Evolutionary conservation across 2,329 filamentous ascomycete species (phyloP).

Genomic region (Aspergillus floridensis): DNA sequence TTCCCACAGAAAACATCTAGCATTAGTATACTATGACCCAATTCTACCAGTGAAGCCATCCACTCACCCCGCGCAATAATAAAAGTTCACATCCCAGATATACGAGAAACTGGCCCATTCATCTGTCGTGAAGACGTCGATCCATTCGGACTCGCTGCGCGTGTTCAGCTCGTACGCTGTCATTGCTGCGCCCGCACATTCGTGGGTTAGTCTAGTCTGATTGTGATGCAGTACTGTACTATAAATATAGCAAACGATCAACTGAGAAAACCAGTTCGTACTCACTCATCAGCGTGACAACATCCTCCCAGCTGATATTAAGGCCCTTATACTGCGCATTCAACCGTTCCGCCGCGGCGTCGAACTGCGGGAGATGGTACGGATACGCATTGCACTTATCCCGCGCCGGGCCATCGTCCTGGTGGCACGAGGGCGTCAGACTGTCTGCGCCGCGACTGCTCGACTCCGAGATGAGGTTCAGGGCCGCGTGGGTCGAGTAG

Average conservation of each 20-base stretch:
- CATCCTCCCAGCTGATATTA: slow-evolving; percentile 17
- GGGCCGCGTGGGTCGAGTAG: slow-evolving; percentile 21
- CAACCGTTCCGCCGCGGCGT: slow-evolving; percentile 20
- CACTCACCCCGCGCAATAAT: slow-evolving; percentile 23
- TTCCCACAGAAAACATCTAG: too few species aligned
- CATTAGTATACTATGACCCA: too few species aligned
- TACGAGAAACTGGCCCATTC: slow-evolving; percentile 24
- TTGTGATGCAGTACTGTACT: too few species aligned
- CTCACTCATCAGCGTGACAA: slow-evolving; percentile 23
- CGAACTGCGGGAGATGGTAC: slow-evolving; percentile 13
- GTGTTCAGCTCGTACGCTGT: slow-evolving; percentile 21
- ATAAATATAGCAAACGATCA: too few species aligned
- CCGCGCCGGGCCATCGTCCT: slow-evolving; percentile 6
- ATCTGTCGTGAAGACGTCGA: slow-evolving; percentile 23
- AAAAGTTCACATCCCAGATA: slow-evolving; percentile 18
- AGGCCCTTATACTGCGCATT: slow-evolving; percentile 22
- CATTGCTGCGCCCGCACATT: slow-evolving; percentile 13
- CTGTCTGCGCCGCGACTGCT: slow-evolving; percentile 21
- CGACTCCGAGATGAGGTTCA: slow-evolving; percentile 24
- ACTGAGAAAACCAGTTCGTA: not conserved
- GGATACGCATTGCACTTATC: slow-evolving; percentile 13
- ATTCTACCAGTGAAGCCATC: too few species aligned
- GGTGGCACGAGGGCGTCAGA: slow-evolving; percentile 19
- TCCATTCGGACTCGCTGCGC: slow-evolving; percentile 22
- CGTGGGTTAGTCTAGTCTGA: too few species aligned